Evolutionary conservation across 495 filamentous ascomycete species (phyloP), one percentile per base, ranked within the genome.

Genomic region (Elaphomyces granulatus): DNA sequence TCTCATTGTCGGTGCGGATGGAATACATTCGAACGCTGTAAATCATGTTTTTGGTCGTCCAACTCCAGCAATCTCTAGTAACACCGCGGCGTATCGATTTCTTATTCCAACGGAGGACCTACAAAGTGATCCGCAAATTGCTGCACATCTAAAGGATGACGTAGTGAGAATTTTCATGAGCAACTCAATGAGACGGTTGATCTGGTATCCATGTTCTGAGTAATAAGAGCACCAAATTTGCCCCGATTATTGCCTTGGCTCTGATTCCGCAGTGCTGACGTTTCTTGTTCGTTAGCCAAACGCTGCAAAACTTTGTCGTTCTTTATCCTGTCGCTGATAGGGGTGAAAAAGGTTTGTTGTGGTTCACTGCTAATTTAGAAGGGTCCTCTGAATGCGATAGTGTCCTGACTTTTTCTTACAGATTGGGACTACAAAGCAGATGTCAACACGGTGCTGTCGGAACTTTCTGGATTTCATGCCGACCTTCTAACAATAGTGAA

Each of bases 1-100:
- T 45, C 37, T 77, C 2, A 48, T 73, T 12, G 44, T 75, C 16
- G 59, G 54, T 1, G 70, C 67, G 8, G 70, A 71, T 49, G 72
- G 72, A 0, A 41, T 74, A 12, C 68, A 72, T 38, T 53, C 61
- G 7, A 38, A 48, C 8, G 50, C 51, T n/a, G 43, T 34, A 9
- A 48, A 35, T 30, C 53, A 40, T 15, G 51, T 55, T 15, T 45
- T 51, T 42, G 32, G 43, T 16, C n/a, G n/a, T n/a, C n/a, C n/a
- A n/a, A 1, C 12, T 20, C 36, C 40, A 0, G 15, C 35, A 0
- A 31, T 28, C 7, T 12, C 36, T 1, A 53, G 50, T 1, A 46
- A 48, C 1, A 37, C 46, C 38, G 45, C 45, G 18, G 53, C 51
- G 0, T 59, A 56, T 20, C 45, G 55, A 10, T 56, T 56, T 34